Evolutionary conservation across 305 asterid species (phyloP).

Genomic region (Fraxinus floribunda): DNA sequence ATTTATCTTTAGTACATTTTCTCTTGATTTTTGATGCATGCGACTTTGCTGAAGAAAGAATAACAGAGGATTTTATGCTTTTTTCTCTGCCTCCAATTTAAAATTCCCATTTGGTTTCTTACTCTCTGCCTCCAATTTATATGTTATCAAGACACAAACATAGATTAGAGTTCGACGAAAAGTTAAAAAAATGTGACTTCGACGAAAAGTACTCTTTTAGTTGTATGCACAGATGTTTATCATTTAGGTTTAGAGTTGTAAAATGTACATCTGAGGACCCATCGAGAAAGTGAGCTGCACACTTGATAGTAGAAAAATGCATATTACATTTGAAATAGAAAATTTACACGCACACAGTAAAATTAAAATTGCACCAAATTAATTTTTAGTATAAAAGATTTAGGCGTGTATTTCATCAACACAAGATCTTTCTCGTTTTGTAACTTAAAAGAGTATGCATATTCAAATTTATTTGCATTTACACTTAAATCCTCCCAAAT

Average conservation of each 20-base stretch:
- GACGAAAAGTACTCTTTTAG: background rate
- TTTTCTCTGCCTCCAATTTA: background rate
- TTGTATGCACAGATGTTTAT: background rate
- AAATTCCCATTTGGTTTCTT: background rate
- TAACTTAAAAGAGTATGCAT: background rate
- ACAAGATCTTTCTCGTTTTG: background rate
- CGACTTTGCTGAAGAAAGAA: background rate
- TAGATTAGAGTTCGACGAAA: background rate
- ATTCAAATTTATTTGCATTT: background rate
- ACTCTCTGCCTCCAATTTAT: background rate
- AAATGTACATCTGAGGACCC: background rate
- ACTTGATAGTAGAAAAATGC: background rate
- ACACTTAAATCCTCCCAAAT: background rate
- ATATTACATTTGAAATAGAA: background rate
- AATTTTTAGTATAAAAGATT: background rate
- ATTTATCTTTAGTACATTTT: background rate
- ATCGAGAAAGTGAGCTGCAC: background rate
- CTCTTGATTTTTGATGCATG: background rate
- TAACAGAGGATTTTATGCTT: background rate
- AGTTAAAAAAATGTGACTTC: background rate
- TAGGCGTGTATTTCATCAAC: background rate
- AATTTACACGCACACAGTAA: background rate
- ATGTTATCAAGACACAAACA: background rate
- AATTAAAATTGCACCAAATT: background rate
- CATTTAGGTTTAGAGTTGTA: background rate